Evolutionary conservation across 176 grass and related monocot species (phyloP).

Genomic region (Paspalum vaginatum): DNA sequence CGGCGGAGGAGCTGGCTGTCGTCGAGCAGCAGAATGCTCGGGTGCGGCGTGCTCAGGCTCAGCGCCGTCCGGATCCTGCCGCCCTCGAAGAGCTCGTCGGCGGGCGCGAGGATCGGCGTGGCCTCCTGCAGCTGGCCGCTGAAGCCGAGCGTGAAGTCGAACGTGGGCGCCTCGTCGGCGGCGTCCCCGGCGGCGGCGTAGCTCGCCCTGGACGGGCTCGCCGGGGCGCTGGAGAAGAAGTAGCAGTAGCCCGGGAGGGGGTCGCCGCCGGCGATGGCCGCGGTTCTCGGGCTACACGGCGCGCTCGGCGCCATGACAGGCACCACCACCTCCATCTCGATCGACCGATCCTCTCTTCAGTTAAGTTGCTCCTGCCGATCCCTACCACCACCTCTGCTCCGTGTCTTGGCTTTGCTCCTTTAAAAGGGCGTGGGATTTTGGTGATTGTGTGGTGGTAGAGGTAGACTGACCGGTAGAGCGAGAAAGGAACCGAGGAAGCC

Average conservation of each 20-base stretch:
- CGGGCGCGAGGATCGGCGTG: conserved; percentile 57
- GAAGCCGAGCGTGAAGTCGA: conserved; percentile 74
- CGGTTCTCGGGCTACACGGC: conserved; percentile 69
- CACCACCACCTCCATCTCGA: conserved; percentile 72
- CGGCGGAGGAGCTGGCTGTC: not conserved
- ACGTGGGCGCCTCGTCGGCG: conserved; percentile 18
- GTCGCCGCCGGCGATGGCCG: conserved; percentile 29
- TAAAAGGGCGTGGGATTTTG: conserved; percentile 37
- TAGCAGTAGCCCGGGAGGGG: conserved; percentile 45
- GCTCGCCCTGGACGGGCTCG: conserved; percentile 69
- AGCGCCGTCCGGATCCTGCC: conserved; percentile 76
- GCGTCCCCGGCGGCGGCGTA: not conserved
- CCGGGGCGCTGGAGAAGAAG: conserved; percentile 79
- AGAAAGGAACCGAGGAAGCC: conserved; percentile 46
- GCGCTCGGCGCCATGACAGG: conserved; percentile 61
- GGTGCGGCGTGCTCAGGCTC: conserved; percentile 53
- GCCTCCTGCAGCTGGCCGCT: conserved; percentile 47
- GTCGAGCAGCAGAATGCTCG: conserved; percentile 4
- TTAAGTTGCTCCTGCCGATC: not conserved
- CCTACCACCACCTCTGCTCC: not conserved
- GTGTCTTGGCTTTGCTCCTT: conserved; percentile 3
- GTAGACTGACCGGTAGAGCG: not conserved
- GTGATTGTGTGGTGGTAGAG: conserved; percentile 15
- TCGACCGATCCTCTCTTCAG: not conserved
- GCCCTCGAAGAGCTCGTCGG: conserved; percentile 99